Evolutionary conservation across 768 basidiomycete species (phyloP), one percentile per base, ranked within the genome.

Genomic region (Lactifluus pinguis): DNA sequence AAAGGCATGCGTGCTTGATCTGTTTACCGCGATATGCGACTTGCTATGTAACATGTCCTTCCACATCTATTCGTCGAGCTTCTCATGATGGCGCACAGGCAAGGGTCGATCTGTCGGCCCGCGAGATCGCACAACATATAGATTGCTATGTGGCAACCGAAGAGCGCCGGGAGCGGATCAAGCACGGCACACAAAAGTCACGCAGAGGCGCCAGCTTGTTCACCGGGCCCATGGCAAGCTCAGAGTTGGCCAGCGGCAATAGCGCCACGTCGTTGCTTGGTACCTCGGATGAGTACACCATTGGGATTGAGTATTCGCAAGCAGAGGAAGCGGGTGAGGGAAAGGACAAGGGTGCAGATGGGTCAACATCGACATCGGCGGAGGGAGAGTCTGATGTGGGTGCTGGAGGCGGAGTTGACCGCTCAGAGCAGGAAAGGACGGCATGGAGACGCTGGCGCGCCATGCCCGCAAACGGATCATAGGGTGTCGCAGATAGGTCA

Each of bases 161-260:
- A 98, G 60, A 95, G 84, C 2, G 89, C 82, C 0, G 94, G 94
- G 8, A 97, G 73, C 0, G 94, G 89, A 8, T 89, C 92, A 4
- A 98, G 79, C 5, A 98, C 95, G 32, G 95, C 10, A 98, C 91
- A 32, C 97, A 78, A 75, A 98, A 98, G 70, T 97, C 91, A 68
- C 93, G 89, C 61, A 98, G 88, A 6, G 87, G 86, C n/a, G 87
- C 84, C 7, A 98, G 79, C 73, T 98, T 93, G 66, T 89, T 86
- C 11, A 98, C 87, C 13, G 84, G 75, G 3, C 95, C 97, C 70
- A 89, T 92, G 67, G 86, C 76, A 71, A 94, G 95, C 72, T 98
- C 94, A 65, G 93, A 90, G 59, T 97, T 92, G 0, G 91, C 83
- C 0, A 98, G 77, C 3, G 95, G 97, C 10, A 98, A 80, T 3